A percentile compares a stretch with the other conserved stretches of the same genome.
These are phyloP conservation scores for Sanghuangporus sanghuang DNA, from an alignment of 1,284 basidiomycete genomes.

Conservation along the genomic window DNA sequence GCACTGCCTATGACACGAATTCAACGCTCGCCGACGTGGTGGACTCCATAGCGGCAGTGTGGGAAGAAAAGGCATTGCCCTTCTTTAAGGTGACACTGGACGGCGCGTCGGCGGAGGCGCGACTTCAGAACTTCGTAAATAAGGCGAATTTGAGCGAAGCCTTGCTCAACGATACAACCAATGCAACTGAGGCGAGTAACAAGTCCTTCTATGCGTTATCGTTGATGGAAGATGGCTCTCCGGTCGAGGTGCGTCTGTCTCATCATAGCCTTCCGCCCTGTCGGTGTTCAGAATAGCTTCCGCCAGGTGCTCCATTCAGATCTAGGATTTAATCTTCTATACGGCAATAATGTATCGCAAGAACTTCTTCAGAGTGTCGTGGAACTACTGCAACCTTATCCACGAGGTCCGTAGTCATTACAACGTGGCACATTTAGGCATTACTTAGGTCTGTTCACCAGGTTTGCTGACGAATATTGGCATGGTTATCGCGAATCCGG, in stretches of 20 bases:
- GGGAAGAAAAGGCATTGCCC: slow-evolving; percentile 35
- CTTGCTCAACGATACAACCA: slow-evolving; percentile 25
- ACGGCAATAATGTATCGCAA: slow-evolving; percentile 30
- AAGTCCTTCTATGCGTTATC: slow-evolving; percentile 31
- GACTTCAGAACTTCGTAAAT: slow-evolving; percentile 37
- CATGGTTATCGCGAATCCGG: slow-evolving; percentile 40
- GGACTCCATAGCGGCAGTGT: slow-evolving; percentile 28
- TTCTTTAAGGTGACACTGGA: slow-evolving; percentile 40
- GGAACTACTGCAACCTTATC: slow-evolving; percentile 37
- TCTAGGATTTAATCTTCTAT: slow-evolving; percentile 35
- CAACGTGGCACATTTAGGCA: not conserved
- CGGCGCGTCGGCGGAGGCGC: slow-evolving; percentile 25
- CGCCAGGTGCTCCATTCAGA: slow-evolving; percentile 33
- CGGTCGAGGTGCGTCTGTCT: slow-evolving; percentile 27
- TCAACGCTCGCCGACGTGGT: slow-evolving; percentile 29
- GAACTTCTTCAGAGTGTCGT: slow-evolving; percentile 31
- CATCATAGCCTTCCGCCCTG: not conserved
- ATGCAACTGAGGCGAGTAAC: not conserved
- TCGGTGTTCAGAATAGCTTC: not conserved
- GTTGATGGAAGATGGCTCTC: slow-evolving; percentile 26
- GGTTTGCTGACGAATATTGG: slow-evolving; percentile 38
- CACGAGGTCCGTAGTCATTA: slow-evolving; percentile 26
- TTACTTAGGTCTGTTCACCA: slow-evolving; percentile 7
- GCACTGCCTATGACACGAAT: slow-evolving; percentile 8
- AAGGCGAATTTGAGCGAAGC: slow-evolving; percentile 31